These are phyloP conservation scores for Alternaria metachromatica DNA, from an alignment of 2,329 filamentous ascomycete species.

Conservation along the genomic window DNA sequence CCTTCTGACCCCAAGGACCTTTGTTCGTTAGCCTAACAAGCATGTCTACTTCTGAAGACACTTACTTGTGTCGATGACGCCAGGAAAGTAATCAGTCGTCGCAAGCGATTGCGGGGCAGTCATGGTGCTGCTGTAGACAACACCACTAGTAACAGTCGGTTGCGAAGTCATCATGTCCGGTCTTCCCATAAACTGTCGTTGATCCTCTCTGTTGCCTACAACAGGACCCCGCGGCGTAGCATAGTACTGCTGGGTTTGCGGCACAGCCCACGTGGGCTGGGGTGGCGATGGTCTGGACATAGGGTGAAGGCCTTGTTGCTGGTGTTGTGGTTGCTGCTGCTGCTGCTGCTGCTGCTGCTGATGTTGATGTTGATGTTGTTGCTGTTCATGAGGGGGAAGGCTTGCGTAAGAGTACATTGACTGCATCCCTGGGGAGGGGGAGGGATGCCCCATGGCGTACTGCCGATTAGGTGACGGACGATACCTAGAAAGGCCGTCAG, in stretches of 20 bases:
- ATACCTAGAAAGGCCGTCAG: slow-evolving; percentile 46
- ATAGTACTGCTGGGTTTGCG: slow-evolving; percentile 44
- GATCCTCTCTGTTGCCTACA: slow-evolving; percentile 34
- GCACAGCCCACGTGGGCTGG: slow-evolving; percentile 43
- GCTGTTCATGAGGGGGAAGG: slow-evolving; percentile 35
- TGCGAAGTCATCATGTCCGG: slow-evolving; percentile 31
- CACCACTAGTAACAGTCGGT: slow-evolving; percentile 30
- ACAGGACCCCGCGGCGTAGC: slow-evolving; percentile 31
- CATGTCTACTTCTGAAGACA: neutral
- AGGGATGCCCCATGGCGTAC: slow-evolving; percentile 39
- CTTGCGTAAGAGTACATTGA: slow-evolving; percentile 48
- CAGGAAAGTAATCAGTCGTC: slow-evolving; percentile 44
- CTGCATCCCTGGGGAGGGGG: slow-evolving; percentile 36
- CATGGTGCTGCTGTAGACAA: slow-evolving; percentile 31
- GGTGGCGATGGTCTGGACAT: slow-evolving; percentile 43
- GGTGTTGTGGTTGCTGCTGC: neutral
- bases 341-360: neutral
- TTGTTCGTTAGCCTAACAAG: slow-evolving; percentile 24
- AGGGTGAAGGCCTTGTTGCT: slow-evolving; percentile 26
- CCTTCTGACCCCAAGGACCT: slow-evolving; percentile 51
- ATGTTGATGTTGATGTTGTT: slow-evolving; percentile 18
- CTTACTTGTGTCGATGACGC: slow-evolving; percentile 49
- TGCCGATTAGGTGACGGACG: slow-evolving; percentile 46
- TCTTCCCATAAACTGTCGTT: slow-evolving; percentile 32
- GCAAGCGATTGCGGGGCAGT: slow-evolving; percentile 24